Evolutionary conservation across 352 stramenopile species (phyloP).

Genomic region (Pythium coloratum): DNA sequence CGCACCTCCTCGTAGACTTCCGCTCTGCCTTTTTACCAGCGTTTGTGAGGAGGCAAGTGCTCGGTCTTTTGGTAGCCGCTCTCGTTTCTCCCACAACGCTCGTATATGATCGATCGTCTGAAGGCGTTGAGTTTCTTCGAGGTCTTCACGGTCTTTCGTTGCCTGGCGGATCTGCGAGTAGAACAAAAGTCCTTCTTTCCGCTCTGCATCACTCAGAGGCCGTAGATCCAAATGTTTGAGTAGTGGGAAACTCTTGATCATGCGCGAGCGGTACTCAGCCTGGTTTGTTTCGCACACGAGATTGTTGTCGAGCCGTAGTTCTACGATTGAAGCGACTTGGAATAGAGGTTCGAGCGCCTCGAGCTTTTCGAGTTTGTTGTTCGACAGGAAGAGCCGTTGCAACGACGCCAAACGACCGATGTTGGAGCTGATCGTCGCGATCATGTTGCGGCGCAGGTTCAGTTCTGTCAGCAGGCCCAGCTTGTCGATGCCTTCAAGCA

Average conservation of each 20-base stretch:
- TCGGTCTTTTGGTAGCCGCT: slow-evolving; percentile 2
- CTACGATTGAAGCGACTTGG: slow-evolving; percentile 66
- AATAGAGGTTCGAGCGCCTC: slow-evolving; percentile 77
- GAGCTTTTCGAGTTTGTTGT: slow-evolving; percentile 84
- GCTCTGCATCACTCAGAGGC: slow-evolving; percentile 72
- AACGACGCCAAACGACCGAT: slow-evolving; percentile 77
- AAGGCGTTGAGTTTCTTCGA: slow-evolving; percentile 42
- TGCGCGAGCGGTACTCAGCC: slow-evolving; percentile 58
- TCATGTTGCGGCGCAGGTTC: slow-evolving; percentile 87
- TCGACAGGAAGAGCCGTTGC: slow-evolving; percentile 89
- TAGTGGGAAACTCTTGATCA: slow-evolving; percentile 71
- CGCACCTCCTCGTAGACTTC: neutral
- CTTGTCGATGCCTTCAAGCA: slow-evolving; percentile 78
- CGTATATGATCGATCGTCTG: slow-evolving; percentile 51
- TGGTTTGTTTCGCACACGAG: slow-evolving; percentile 46
- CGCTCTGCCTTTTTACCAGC: neutral
- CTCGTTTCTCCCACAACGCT: slow-evolving; percentile 42
- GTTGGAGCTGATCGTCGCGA: slow-evolving; percentile 41
- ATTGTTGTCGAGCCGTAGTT: slow-evolving; percentile 90
- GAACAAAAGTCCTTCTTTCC: slow-evolving; percentile 45
- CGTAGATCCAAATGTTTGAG: slow-evolving; percentile 88
- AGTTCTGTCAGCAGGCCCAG: slow-evolving; percentile 87
- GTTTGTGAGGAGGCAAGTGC: neutral
- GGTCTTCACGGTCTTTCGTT: slow-evolving; percentile 49
- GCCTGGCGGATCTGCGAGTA: slow-evolving; percentile 30